These are phyloP conservation scores for Hirschioporus abietinus DNA, from an alignment of 768 basidiomycete species.

Conservation along the genomic window DNA sequence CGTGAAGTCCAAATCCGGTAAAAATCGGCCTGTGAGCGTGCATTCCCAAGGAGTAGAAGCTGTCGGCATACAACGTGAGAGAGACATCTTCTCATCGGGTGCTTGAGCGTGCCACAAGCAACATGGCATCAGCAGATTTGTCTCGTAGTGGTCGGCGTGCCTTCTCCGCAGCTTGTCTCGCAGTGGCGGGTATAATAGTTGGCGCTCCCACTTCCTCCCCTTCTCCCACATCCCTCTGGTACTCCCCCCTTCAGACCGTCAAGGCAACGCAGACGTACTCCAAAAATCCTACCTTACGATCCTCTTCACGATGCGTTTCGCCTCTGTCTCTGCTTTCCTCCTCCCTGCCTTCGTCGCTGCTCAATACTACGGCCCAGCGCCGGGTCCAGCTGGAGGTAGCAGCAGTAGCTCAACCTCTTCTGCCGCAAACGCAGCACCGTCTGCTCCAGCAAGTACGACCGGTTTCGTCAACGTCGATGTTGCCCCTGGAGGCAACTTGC, in stretches of 20 bases:
- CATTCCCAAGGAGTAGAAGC: not conserved
- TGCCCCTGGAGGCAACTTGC: constrained; percentile 29
- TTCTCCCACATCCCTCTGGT: constrained; percentile 4
- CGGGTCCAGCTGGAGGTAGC: constrained; percentile 18
- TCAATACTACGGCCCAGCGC: constrained; percentile 29
- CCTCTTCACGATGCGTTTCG: constrained; percentile 26
- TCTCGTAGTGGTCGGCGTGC: not conserved
- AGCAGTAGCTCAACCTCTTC: constrained; percentile 23
- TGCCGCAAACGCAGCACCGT: constrained; percentile 36
- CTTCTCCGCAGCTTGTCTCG: not conserved
- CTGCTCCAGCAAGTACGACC: constrained; percentile 32
- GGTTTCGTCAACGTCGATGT: constrained; percentile 41
- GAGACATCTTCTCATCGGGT: not conserved
- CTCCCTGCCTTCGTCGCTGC: constrained; percentile 33
- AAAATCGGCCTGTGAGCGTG: not conserved
- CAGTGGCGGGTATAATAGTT: not conserved
- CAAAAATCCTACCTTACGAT: constrained; percentile 5
- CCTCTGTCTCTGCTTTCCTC: constrained; percentile 20
- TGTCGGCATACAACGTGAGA: not conserved
- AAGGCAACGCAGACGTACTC: not conserved
- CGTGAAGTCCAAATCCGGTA: not conserved
- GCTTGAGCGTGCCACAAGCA: not conserved
- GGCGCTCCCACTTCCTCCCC: not conserved
- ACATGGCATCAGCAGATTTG: not conserved
- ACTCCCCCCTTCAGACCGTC: not conserved